phyloP scores from a whole-genome alignment of 1,284 basidiomycete species.

The Sanghuangporus sanghuang region DNA sequence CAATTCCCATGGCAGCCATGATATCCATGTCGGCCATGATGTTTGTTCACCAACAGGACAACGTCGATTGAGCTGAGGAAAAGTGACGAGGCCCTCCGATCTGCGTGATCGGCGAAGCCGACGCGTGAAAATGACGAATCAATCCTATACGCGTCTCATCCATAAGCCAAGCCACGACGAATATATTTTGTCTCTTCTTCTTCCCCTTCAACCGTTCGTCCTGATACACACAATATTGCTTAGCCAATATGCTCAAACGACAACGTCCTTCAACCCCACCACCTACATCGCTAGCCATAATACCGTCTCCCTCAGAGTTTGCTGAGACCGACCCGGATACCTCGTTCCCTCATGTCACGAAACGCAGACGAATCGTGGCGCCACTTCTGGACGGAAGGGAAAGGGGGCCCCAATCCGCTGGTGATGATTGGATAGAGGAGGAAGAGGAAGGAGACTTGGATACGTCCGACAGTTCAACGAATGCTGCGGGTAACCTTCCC shows the following conservation, averaged over 20 bases:
- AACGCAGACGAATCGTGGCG: constrained; percentile 30
- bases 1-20: constrained; percentile 74
- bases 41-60: constrained; percentile 9
- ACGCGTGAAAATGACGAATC: neutral
- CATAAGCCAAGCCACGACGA: neutral
- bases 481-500: constrained; percentile 4
- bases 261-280: constrained; percentile 54
- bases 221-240: neutral
- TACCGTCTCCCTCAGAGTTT: constrained; percentile 25
- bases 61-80: neutral
- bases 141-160: neutral
- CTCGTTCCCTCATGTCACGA: constrained; percentile 18
- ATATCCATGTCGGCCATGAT: constrained; percentile 61
- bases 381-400: constrained; percentile 21
- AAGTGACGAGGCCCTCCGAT: neutral
- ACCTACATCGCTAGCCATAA: constrained; percentile 30
- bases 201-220: neutral
- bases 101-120: neutral
- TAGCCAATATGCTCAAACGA: constrained; percentile 59
- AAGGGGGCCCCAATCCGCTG: constrained; percentile 21
- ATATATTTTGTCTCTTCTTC: neutral
- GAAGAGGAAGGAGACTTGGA: constrained; percentile 22
- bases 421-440: constrained; percentile 30
- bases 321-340: constrained; percentile 1
- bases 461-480: neutral